Percentiles rank a stretch among this genome's conserved stretches.
Conservation (phyloP, 768 basidiomycete genomes). For the Cubamyces sp. region DNA sequence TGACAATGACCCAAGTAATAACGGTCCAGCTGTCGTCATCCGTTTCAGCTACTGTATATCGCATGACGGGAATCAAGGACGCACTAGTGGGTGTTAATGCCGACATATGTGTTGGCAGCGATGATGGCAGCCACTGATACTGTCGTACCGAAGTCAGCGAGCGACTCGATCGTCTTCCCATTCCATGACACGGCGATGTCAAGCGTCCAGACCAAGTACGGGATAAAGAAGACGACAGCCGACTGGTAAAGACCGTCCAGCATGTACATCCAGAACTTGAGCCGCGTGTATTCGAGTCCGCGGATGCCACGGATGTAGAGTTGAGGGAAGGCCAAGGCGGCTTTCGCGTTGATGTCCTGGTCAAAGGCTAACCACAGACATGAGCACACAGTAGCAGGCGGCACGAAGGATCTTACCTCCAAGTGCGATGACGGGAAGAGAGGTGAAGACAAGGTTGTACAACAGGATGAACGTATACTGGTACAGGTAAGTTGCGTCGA, state of each 20-base stretch:
- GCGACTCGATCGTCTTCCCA: constrained; percentile 75
- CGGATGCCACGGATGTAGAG: constrained; percentile 95
- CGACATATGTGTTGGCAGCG: constrained; percentile 88
- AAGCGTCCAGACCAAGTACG: constrained; percentile 73
- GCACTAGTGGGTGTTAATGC: constrained; percentile 87
- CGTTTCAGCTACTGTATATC: constrained; percentile 6
- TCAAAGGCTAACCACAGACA: constrained; percentile 69
- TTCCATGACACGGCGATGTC: constrained; percentile 73
- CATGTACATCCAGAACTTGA: constrained; percentile 96
- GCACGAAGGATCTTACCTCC: constrained; percentile 62
- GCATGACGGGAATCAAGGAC: constrained; percentile 40
- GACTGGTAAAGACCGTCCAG: constrained; percentile 94
- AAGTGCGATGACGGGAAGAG: constrained; percentile 86
- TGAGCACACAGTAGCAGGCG: not conserved
- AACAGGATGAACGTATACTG: constrained; percentile 93
- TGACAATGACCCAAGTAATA: constrained; percentile 81
- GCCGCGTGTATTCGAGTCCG: constrained; percentile 89
- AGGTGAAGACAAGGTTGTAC: constrained; percentile 92
- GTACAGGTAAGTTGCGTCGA: constrained; percentile 93
- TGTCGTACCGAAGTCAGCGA: constrained; percentile 91
- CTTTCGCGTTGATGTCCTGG: constrained; percentile 90
- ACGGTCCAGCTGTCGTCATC: constrained; percentile 66
- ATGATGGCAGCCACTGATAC: constrained; percentile 87
- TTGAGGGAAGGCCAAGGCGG: constrained; percentile 90
- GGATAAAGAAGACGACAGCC: constrained; percentile 82